A percentile compares a stretch with the other conserved stretches of the same genome.
Evolutionary conservation across 805 yeast species (phyloP).

Genomic region (Saccharomycopsis javanensis): DNA sequence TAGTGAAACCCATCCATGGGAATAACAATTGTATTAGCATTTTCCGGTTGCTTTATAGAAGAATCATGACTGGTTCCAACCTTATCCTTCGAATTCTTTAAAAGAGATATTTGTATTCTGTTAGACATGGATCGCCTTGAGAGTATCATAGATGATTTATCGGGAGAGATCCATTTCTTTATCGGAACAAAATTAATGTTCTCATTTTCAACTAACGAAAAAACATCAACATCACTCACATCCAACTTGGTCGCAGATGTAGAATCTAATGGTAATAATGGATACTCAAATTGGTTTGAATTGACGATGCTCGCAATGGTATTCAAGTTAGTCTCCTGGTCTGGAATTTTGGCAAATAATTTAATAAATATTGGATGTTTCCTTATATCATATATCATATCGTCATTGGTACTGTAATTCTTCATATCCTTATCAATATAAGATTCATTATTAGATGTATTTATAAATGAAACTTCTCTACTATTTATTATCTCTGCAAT

Average conservation of each 20-base stretch:
- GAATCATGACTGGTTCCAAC: slow-evolving; percentile 4
- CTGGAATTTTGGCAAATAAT: neutral
- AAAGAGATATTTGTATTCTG: slow-evolving; percentile 7
- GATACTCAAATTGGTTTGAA: neutral
- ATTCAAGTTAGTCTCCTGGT: neutral
- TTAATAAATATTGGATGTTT: neutral
- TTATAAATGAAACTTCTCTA: slow-evolving; percentile 17
- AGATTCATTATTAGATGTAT: neutral
- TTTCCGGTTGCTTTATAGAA: neutral
- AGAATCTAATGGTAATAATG: neutral
- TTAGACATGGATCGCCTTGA: slow-evolving; percentile 1
- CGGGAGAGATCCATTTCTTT: neutral
- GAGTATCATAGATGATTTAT: neutral
- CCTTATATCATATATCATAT: neutral
- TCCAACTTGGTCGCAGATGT: neutral
- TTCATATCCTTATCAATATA: neutral
- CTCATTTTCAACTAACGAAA: neutral
- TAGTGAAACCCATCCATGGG: slow-evolving; percentile 77
- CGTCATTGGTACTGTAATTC: neutral
- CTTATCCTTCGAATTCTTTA: neutral
- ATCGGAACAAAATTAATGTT: neutral
- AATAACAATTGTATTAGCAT: slow-evolving; percentile 36
- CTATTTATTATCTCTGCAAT: slow-evolving; percentile 36
- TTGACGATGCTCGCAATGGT: neutral
- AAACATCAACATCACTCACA: neutral